Evolutionary conservation across 2,329 filamentous ascomycete genomes (phyloP), one percentile per base, ranked within the genome.

Genomic region (Aspergillus versicolor): DNA sequence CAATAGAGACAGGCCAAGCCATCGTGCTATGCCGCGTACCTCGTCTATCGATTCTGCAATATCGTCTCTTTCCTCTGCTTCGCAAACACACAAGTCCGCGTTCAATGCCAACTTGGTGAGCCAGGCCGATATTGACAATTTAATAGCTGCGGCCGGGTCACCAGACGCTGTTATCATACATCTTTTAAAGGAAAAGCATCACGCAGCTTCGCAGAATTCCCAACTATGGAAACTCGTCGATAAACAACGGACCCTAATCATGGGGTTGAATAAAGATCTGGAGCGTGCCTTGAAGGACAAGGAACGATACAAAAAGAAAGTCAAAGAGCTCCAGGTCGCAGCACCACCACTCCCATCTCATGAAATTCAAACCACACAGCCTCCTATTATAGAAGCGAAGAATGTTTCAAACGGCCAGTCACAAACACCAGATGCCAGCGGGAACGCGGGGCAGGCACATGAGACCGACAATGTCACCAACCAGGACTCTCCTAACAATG

Each of bases 201-300:
- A 91, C 48, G 89, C 92, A 54, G 85, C 90, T 5, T 88, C 91
- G 64, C 94, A 97, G 70, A 97, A 97, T 71, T 82, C 88, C 17
- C 93, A 99, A 72, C 78, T 99, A 67, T 99, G 94, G 94, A 88
- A 92, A 50, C 78, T 99, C 46, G 92, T 99, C 49, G 93, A 97
- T 73, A 97, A 99, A 78, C 94, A 99, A 74, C 84, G 93, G 61
- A 87, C 91, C 15, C 92, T 99, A 87, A 92, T 99, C 54, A 76
- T 96, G 19, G 93, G 92, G 7, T 81, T 99, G 61, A 97, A 97
- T 70, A 96, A 94, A 73, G 94, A 99, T 71, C 79, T 99, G 12
- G 93, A 97, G 74, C 86, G 90, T 52, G 87, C 92, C 1, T 75
- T 96, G 62, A 96, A 96, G 71, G 94, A 97, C 65, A 97, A 97